Conservation (phyloP, 2,329 filamentous ascomycete species). For the Botryosphaeria dothidea region DNA sequence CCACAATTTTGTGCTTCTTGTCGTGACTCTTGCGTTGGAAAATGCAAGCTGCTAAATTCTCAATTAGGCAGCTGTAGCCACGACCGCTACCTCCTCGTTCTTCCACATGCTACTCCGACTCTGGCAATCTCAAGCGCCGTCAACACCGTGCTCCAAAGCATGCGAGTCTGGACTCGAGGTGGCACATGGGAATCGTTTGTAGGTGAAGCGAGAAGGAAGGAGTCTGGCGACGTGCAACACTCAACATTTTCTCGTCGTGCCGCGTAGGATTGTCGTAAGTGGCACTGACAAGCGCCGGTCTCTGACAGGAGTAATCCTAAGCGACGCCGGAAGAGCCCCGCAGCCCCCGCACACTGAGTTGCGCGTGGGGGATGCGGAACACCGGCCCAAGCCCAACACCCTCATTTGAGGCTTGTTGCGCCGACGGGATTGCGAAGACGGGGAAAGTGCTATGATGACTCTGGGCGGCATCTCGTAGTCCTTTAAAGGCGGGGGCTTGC, state of each 20-base stretch:
- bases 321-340: neutral
- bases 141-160: neutral
- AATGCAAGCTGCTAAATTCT: neutral
- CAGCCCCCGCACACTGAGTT: slow-evolving; percentile 6
- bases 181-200: neutral
- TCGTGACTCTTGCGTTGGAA: neutral
- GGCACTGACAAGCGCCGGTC: too few relatives aligned
- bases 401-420: neutral
- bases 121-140: neutral
- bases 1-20: neutral
- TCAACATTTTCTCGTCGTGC: neutral
- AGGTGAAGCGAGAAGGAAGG: neutral
- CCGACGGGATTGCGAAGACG: neutral
- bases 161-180: neutral
- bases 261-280: neutral
- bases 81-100: neutral
- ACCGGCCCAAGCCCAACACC: slow-evolving; percentile 2
- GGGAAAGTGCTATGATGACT: neutral
- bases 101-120: too few relatives aligned
- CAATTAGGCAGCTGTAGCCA: neutral
- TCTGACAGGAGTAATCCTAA: neutral
- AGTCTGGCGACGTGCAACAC: neutral
- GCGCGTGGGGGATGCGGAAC: neutral
- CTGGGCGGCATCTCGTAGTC: neutral
- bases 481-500: neutral